These are phyloP conservation scores for Heliamphora exappendiculata DNA, from an alignment of 148 eudicot genomes.

Conservation along the genomic window DNA sequence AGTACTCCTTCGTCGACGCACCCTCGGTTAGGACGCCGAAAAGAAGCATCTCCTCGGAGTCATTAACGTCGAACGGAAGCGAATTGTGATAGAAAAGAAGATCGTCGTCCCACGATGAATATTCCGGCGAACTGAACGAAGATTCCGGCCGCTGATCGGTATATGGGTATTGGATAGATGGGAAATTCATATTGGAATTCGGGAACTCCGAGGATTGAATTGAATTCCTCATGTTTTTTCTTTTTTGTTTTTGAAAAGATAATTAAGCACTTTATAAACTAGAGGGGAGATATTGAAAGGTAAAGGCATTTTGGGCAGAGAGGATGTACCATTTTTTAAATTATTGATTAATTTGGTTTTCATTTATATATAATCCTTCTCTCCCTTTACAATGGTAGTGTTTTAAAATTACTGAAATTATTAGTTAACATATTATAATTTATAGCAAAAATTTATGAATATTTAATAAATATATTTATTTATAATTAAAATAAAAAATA, in stretches of 20 bases:
- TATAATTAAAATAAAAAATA: no score
- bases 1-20: neutral
- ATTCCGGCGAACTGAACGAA: conserved; percentile 6
- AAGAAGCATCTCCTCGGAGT: conserved; percentile 11
- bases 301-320: conserved; percentile 3
- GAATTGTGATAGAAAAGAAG: neutral
- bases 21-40: conserved; percentile 12
- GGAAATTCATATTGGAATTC: neutral
- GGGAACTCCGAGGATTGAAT: neutral
- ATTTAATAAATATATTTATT: neutral
- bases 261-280: no score
- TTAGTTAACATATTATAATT: no score
- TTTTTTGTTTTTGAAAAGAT: neutral
- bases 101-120: conserved; percentile 10
- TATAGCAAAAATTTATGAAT: no score
- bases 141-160: conserved; percentile 7
- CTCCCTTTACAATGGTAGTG: no score
- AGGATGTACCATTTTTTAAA: conserved; percentile 1
- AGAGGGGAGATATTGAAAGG: neutral
- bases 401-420: no score
- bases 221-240: neutral
- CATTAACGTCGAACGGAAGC: conserved; percentile 16
- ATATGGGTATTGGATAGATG: neutral
- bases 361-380: no score
- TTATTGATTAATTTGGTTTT: neutral